Conservation (phyloP, 805 yeast species). For the Tanozyma kutaoensis region DNA sequence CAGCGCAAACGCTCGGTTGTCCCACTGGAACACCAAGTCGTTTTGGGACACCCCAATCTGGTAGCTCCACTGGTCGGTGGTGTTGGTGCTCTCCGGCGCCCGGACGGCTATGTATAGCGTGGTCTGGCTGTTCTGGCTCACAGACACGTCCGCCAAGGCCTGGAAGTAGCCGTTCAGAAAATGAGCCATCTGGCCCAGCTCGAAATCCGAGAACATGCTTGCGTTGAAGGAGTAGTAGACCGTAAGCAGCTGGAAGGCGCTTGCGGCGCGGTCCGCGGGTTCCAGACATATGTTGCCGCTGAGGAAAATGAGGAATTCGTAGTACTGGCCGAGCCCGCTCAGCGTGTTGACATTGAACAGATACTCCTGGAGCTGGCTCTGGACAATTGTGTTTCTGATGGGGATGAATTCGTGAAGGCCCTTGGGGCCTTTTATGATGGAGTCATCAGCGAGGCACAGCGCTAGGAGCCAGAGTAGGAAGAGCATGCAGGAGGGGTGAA, state of each 20-base stretch:
- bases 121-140: conserved; percentile 2
- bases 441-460: no score
- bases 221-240: conserved; percentile 27
- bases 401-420: no score
- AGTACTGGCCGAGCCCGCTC: conserved; percentile 30
- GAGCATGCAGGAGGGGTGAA: no score
- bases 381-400: conserved; percentile 10
- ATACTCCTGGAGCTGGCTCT: conserved; percentile 26
- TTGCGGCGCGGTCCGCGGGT: conserved; percentile 10
- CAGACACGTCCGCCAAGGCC: conserved; percentile 23
- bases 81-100: conserved; percentile 26
- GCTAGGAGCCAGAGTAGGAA: no score
- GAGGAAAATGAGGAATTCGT: conserved; percentile 33
- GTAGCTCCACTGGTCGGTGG: conserved; percentile 39
- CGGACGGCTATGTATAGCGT: conserved; percentile 23
- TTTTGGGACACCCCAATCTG: conserved; percentile 54
- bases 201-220: conserved; percentile 16
- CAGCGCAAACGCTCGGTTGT: conserved; percentile 36
- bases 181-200: conserved; percentile 13
- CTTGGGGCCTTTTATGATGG: no score
- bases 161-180: conserved; percentile 25
- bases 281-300: conserved; percentile 38
- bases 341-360: conserved; percentile 31
- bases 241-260: conserved; percentile 13
- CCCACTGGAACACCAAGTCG: conserved; percentile 61